A percentile compares a stretch with the other conserved stretches of the same genome.
phyloP scores from a whole-genome alignment of 2,329 filamentous ascomycete genomes.

The Helminthosporium solani region DNA sequence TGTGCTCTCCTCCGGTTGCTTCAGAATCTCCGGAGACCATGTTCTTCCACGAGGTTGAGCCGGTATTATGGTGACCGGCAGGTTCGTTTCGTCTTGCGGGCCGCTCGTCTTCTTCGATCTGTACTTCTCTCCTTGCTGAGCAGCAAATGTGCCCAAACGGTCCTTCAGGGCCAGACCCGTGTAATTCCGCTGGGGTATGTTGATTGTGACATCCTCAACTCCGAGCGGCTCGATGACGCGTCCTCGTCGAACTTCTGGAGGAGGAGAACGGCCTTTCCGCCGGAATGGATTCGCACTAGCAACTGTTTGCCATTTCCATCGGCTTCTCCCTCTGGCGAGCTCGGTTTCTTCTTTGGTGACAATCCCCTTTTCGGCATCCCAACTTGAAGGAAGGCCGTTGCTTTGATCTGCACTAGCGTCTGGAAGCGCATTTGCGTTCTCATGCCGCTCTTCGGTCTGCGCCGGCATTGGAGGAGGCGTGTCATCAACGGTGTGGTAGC shows the following conservation, averaged over 20 bases:
- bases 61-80: slow-evolving; percentile 63
- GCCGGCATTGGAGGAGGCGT: slow-evolving; percentile 21
- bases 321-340: slow-evolving; percentile 20
- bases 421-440: slow-evolving; percentile 8
- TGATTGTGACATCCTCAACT: slow-evolving; percentile 37
- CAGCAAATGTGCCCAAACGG: slow-evolving; percentile 51
- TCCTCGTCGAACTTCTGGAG: slow-evolving; percentile 60
- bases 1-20: slow-evolving; percentile 21
- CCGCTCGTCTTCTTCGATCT: slow-evolving; percentile 41
- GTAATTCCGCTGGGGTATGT: slow-evolving; percentile 46
- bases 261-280: slow-evolving; percentile 58
- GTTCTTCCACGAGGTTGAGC: slow-evolving; percentile 57
- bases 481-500: slow-evolving; percentile 59
- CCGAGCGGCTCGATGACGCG: slow-evolving; percentile 50
- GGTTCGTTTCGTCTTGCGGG: slow-evolving; percentile 40
- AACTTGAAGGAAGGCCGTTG: slow-evolving; percentile 6
- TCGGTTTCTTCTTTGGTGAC: slow-evolving; percentile 14
- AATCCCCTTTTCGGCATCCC: slow-evolving; percentile 34
- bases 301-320: slow-evolving; percentile 52
- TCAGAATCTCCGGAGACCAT: slow-evolving; percentile 51
- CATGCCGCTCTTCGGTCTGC: slow-evolving; percentile 19
- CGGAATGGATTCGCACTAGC: slow-evolving; percentile 58
- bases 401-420: slow-evolving; percentile 6
- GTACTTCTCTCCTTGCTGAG: slow-evolving; percentile 50
- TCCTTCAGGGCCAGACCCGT: slow-evolving; percentile 48